Evolutionary conservation across 1,284 basidiomycete genomes (phyloP), one percentile per base, ranked within the genome.

Genomic region (Pyrrhoderma lamaoense): DNA sequence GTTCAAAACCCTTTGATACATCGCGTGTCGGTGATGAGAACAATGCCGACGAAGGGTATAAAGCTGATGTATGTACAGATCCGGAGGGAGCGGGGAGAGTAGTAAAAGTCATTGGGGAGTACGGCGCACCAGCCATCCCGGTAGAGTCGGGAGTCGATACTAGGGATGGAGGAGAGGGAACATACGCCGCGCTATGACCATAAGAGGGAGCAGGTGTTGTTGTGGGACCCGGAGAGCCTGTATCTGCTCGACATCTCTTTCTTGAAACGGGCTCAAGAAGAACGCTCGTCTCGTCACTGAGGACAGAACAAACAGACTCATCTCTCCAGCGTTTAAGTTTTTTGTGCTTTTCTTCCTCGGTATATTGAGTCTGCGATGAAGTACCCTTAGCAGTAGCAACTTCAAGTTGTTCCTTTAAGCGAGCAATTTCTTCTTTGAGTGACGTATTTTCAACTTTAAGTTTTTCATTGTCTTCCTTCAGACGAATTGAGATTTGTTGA

Each of bases 401-500:
- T n/a, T 69, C 65, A 35, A 63, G 65, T 18, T 75, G 71, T 35
- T 69, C 66, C 61, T 82, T 80, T 52, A 77, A 64, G 52, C 68
- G 67, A n/a, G 68, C 61, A 11, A 88, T 66, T 61, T 74, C 82
- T 40, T 81, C 79, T 59, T 76, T 79, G 35, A 89, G 75, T 1
- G 69, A 61, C 19, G 63, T 60, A 57, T 89, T 85, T 65, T 89
- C 82, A 53, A 68, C 68, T 42, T 77, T 76, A n/a, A 92, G 72
- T 22, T 68, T 69, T 51, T 85, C 82, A 55, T 94, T 94, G 64
- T 94, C 91, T 56, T 90, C 87, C 69, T 93, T 94, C 54, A 91
- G 76, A 22, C 84, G 82, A 64, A 91, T 88, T 21, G 89, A 89
- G 49, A 92, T 80, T 53, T 79, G 84, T 65, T 93, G 91, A 19